Evolutionary conservation across 1,284 basidiomycete genomes (phyloP).

Genomic region (Papiliotrema nemorosa): DNA sequence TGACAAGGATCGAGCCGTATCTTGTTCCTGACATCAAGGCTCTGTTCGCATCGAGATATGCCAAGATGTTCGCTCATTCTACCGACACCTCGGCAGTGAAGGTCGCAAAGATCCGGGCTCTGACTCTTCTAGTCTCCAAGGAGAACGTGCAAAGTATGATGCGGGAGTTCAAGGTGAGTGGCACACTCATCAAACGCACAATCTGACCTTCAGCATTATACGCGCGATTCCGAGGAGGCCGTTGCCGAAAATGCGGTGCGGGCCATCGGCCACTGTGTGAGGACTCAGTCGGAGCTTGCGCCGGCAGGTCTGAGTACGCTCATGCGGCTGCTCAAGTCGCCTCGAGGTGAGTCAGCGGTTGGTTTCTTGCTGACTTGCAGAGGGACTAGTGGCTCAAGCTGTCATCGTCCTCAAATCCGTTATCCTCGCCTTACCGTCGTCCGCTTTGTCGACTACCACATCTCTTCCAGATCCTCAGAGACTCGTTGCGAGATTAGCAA

Average conservation of each 20-base stretch:
- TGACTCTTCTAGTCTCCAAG: slow-evolving; percentile 61
- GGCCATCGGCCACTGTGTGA: slow-evolving; percentile 73
- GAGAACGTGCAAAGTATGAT: slow-evolving; percentile 69
- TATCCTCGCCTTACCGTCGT: slow-evolving; percentile 55
- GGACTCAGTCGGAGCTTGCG: slow-evolving; percentile 62
- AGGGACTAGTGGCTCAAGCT: slow-evolving; percentile 67
- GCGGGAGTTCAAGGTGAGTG: slow-evolving; percentile 72
- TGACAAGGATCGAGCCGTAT: slow-evolving; percentile 9
- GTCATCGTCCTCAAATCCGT: slow-evolving; percentile 80
- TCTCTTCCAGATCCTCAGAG: slow-evolving; percentile 53
- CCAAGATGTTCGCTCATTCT: slow-evolving; percentile 65
- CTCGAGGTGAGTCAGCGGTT: slow-evolving; percentile 56
- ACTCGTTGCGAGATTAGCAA: slow-evolving; percentile 71
- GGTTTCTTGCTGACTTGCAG: slow-evolving; percentile 46
- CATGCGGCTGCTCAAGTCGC: slow-evolving; percentile 64
- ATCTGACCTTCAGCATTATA: slow-evolving; percentile 60
- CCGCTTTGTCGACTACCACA: slow-evolving; percentile 39
- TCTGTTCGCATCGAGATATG: slow-evolving; percentile 60
- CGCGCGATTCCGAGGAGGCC: slow-evolving; percentile 65
- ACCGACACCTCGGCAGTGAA: slow-evolving; percentile 66
- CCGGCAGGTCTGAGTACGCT: slow-evolving; percentile 69
- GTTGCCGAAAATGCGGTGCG: slow-evolving; percentile 69
- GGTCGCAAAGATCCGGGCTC: slow-evolving; percentile 66
- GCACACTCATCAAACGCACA: no score
- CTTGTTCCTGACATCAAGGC: slow-evolving; percentile 49